Conservation (phyloP, 169 alveolate genomes). For the Eimeria necatrix region DNA sequence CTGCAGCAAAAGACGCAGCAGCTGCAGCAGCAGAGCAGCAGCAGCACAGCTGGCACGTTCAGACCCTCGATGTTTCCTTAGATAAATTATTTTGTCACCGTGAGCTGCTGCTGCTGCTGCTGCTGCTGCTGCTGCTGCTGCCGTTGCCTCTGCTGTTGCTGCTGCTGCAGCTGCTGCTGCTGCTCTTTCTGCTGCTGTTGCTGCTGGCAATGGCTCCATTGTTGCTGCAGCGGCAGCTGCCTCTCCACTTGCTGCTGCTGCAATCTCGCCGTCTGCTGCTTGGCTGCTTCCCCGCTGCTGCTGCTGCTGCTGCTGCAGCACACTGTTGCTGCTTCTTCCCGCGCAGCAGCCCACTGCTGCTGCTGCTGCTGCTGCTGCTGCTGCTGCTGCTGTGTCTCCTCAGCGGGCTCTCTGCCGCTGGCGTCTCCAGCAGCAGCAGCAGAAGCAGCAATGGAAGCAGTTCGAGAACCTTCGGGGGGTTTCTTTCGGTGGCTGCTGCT, state of each 20-base stretch:
- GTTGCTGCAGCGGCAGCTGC: not conserved
- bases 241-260: not conserved
- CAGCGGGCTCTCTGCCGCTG: constrained; percentile 23
- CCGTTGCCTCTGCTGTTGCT: not conserved
- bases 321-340: too few relatives aligned
- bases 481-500: not conserved
- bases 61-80: not conserved
- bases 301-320: not conserved
- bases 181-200: not conserved
- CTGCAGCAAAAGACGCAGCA: too few relatives aligned
- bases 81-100: constrained; percentile 20
- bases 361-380: constrained; percentile 4
- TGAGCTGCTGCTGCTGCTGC: constrained; percentile 48
- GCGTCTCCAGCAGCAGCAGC: not conserved
- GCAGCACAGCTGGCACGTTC: not conserved
- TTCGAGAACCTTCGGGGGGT: not conserved
- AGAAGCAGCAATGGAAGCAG: not conserved
- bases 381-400: not conserved
- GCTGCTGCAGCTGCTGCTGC: constrained; percentile 25
- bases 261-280: not conserved
- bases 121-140: constrained; percentile 42
- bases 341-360: too few relatives aligned
- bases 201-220: not conserved
- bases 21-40: not conserved
- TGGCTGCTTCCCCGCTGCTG: not conserved